A percentile compares a stretch with the other conserved stretches of the same genome.
Evolutionary conservation across 768 basidiomycete species (phyloP).

Genomic region (Lactifluus volemus): DNA sequence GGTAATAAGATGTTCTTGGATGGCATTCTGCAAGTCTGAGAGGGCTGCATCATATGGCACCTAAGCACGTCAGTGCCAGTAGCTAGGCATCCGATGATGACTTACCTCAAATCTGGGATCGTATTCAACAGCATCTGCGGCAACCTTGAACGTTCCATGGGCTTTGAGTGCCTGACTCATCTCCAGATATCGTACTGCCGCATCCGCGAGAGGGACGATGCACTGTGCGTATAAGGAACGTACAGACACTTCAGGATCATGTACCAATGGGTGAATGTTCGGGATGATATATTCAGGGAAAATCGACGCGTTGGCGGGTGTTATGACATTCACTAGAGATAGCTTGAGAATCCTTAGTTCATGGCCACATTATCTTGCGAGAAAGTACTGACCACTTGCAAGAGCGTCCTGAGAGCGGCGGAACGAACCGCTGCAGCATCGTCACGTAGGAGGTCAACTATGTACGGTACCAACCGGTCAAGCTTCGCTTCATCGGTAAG

Average conservation of each 20-base stretch:
- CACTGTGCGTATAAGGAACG: slow-evolving; percentile 77
- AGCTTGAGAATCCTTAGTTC: slow-evolving; percentile 26
- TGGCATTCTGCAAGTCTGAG: slow-evolving; percentile 73
- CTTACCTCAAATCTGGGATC: slow-evolving; percentile 68
- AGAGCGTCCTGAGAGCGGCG: slow-evolving; percentile 64
- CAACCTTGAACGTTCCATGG: slow-evolving; percentile 61
- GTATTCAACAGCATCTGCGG: slow-evolving; percentile 57
- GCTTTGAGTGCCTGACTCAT: slow-evolving; percentile 89
- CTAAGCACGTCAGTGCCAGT: slow-evolving; percentile 32
- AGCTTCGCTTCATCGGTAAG: slow-evolving; percentile 93
- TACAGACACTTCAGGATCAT: slow-evolving; percentile 79
- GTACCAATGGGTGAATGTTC: slow-evolving; percentile 72
- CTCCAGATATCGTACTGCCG: slow-evolving; percentile 81
- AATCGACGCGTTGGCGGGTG: slow-evolving; percentile 55
- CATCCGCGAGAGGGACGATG: slow-evolving; percentile 77
- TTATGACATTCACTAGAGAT: slow-evolving; percentile 63
- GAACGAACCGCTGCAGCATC: slow-evolving; percentile 78
- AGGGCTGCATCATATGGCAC: slow-evolving; percentile 85
- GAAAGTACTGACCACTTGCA: slow-evolving; percentile 65
- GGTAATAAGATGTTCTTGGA: slow-evolving; percentile 81
- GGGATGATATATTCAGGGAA: slow-evolving; percentile 96
- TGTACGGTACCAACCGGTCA: slow-evolving; percentile 87
- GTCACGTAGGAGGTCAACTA: slow-evolving; percentile 82
- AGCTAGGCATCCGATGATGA: background rate
- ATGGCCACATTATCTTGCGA: background rate